Evolutionary conservation across 805 yeast species (phyloP).

Genomic region (Candida nonsorbophila): DNA sequence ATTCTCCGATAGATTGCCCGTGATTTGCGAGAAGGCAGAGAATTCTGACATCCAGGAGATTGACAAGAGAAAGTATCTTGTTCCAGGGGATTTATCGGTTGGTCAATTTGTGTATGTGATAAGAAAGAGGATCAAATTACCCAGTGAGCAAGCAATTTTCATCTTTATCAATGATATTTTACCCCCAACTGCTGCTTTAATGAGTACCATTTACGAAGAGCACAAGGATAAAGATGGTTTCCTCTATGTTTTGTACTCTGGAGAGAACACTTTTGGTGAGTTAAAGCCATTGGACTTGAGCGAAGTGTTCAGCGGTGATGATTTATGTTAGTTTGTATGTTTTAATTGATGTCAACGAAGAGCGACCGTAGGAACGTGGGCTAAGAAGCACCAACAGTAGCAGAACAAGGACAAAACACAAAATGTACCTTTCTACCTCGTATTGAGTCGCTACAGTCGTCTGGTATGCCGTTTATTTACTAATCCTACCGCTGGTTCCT

Average conservation of each 20-base stretch:
- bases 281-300: constrained; percentile 7
- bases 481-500: no score
- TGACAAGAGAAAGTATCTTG: constrained; percentile 95
- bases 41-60: constrained; percentile 93
- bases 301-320: constrained; percentile 4
- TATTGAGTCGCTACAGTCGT: no score
- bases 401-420: background rate
- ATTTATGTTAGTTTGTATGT: no score
- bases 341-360: constrained; percentile 4
- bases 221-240: constrained; percentile 98
- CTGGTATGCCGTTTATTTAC: no score
- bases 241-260: constrained; percentile 90
- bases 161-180: constrained; percentile 94
- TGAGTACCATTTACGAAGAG: constrained; percentile 92
- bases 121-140: constrained; percentile 90
- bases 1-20: constrained; percentile 91
- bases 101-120: constrained; percentile 98
- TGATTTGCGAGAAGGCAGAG: constrained; percentile 95
- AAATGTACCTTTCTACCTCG: background rate
- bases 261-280: constrained; percentile 92
- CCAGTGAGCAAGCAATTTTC: constrained; percentile 96
- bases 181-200: constrained; percentile 96
- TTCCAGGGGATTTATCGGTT: constrained; percentile 92
- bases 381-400: background rate
- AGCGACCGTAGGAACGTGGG: background rate